phyloP scores from a whole-genome alignment of 441 rosid species.

The Corymbia citriodora region DNA sequence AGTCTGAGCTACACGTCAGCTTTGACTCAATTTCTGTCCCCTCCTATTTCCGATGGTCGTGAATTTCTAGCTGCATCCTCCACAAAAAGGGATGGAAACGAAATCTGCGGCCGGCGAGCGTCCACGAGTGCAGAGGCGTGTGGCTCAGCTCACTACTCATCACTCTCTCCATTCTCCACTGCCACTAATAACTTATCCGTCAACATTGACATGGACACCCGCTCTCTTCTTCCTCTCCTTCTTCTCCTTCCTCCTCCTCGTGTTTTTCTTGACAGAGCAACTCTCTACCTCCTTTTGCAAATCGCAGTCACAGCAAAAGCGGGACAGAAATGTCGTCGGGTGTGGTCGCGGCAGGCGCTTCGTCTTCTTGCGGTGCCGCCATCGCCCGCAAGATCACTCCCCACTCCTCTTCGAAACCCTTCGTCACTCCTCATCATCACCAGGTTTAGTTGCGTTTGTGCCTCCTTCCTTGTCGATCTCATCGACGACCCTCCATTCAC shows the following conservation, averaged over 20 bases:
- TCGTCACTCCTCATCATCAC: background rate
- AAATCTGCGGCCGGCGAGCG: background rate
- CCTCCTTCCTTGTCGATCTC: background rate
- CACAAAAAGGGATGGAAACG: background rate
- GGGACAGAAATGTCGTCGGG: background rate
- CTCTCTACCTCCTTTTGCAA: background rate
- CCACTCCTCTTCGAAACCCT: background rate
- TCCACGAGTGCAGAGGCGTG: background rate
- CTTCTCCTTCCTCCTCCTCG: background rate
- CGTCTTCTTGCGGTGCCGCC: background rate
- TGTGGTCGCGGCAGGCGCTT: background rate
- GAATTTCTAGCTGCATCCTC: no score
- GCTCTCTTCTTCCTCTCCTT: background rate
- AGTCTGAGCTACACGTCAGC: background rate
- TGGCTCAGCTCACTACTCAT: background rate
- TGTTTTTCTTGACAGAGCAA: background rate
- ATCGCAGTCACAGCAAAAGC: background rate
- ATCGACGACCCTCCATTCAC: background rate
- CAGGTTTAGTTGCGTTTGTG: background rate
- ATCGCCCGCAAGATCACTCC: background rate
- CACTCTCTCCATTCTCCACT: background rate
- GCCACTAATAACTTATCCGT: background rate
- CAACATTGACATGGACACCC: background rate
- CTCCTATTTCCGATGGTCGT: no score
- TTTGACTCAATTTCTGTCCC: background rate